Conservation (phyloP, 306 rosid genomes). For the Chamaecrista fasciculata region DNA sequence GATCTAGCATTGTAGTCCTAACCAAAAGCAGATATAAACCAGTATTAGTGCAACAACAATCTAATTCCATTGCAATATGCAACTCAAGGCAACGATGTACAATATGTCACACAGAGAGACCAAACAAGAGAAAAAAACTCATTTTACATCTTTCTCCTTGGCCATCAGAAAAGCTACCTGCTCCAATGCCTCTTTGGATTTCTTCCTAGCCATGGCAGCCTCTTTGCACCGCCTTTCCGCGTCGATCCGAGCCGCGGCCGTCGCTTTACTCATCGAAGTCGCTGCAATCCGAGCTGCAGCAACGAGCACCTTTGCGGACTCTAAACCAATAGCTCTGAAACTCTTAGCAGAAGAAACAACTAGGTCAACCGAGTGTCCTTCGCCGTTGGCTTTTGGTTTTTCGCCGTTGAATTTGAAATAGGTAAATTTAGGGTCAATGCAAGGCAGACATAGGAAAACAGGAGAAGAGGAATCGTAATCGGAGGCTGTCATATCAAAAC, state of each 20-base stretch:
- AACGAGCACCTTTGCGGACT: conserved; percentile 40
- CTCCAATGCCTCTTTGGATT: conserved; percentile 58
- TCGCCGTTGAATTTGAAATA: conserved; percentile 44
- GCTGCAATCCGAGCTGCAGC: conserved; percentile 58
- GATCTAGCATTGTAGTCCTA: conserved; percentile 25
- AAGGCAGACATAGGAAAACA: conserved; percentile 50
- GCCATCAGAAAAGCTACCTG: conserved; percentile 34
- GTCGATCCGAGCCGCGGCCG: conserved; percentile 35
- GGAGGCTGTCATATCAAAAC: too few relatives aligned
- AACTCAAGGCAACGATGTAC: conserved; percentile 26
- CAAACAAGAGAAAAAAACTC: too few relatives aligned
- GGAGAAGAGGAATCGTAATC: background rate
- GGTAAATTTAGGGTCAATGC: conserved; percentile 46
- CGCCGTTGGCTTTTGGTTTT: too few relatives aligned
- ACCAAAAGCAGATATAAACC: conserved; percentile 14
- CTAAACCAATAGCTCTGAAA: conserved; percentile 16
- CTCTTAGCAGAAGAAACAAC: background rate
- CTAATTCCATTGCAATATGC: conserved; percentile 18
- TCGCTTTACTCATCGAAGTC: conserved; percentile 42
- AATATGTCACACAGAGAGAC: conserved; percentile 1
- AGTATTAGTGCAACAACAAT: conserved; percentile 20
- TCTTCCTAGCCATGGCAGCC: conserved; percentile 56
- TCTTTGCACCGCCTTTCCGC: conserved; percentile 53
- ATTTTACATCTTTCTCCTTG: conserved; percentile 28
- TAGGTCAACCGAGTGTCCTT: background rate